A percentile compares a stretch with the other conserved stretches of the same genome.
phyloP scores from a whole-genome alignment of 371 early-diverging fungal genomes.

The Amoeboaphelidium protococcarum region DNA sequence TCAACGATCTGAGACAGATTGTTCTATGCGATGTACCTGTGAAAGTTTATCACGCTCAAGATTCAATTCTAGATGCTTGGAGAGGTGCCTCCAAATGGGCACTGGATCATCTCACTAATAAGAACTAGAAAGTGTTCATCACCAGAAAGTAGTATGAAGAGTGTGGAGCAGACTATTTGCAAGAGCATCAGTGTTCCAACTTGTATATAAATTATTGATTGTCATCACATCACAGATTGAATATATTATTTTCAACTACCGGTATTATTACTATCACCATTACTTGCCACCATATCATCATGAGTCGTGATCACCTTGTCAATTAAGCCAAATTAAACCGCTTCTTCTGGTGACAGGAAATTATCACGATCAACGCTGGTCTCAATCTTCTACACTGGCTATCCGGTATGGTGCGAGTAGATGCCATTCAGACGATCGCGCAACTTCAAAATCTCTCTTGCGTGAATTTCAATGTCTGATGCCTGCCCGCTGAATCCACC shows the following conservation, averaged over 20 bases:
- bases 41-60: conserved; percentile 28
- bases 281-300: no score
- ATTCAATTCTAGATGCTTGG: conserved; percentile 60
- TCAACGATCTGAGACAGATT: conserved; percentile 24
- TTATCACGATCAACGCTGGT: conserved; percentile 75
- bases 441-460: conserved; percentile 69
- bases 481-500: conserved; percentile 94
- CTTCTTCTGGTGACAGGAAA: conserved; percentile 79
- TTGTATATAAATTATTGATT: not conserved
- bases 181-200: not conserved
- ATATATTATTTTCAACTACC: no score
- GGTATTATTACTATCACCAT: no score
- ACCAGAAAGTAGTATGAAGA: not conserved
- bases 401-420: conserved; percentile 60
- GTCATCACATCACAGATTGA: no score
- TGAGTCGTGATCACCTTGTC: conserved; percentile 25
- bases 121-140: not conserved
- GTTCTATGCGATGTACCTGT: no score
- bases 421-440: conserved; percentile 62
- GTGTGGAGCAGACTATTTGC: not conserved
- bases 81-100: conserved; percentile 46
- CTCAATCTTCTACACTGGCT: conserved; percentile 47
- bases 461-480: conserved; percentile 87
- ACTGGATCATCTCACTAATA: not conserved
- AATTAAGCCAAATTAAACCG: conserved; percentile 68